Evolutionary conservation across 2,329 filamentous ascomycete genomes (phyloP).

Genomic region (Calonectria honghensis): DNA sequence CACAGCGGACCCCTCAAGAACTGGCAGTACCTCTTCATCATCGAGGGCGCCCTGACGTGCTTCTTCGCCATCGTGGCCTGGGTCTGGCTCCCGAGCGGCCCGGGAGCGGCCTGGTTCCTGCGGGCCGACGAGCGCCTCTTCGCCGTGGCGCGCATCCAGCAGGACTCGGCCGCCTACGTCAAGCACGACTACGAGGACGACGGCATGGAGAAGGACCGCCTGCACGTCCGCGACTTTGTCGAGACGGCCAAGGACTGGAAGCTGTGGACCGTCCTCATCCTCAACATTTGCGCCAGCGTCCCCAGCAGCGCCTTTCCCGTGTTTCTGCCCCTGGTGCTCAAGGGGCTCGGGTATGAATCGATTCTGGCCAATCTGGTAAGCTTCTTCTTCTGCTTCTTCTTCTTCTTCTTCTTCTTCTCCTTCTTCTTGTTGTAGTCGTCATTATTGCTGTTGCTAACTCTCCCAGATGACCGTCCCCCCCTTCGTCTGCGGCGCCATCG

Average conservation of each 20-base stretch:
- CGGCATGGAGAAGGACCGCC: slow-evolving; percentile 51
- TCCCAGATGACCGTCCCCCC: slow-evolving; percentile 55
- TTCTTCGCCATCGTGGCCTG: slow-evolving; percentile 54
- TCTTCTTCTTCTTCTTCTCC: no score
- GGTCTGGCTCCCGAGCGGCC: slow-evolving; percentile 52
- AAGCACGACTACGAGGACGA: slow-evolving; percentile 53
- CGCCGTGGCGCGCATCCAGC: slow-evolving; percentile 49
- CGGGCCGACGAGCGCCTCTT: slow-evolving; percentile 46
- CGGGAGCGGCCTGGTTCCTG: slow-evolving; percentile 55
- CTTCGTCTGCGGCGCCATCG: slow-evolving; percentile 54
- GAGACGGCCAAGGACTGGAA: slow-evolving; percentile 56
- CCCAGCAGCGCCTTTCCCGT: slow-evolving; percentile 54
- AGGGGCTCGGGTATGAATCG: slow-evolving; percentile 54
- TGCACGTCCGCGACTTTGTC: slow-evolving; percentile 50
- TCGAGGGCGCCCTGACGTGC: slow-evolving; percentile 73
- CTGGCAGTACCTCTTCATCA: slow-evolving; percentile 81
- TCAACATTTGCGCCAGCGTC: slow-evolving; percentile 55
- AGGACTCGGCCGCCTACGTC: slow-evolving; percentile 52
- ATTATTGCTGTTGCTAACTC: no score
- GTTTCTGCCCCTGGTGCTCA: slow-evolving; percentile 54
- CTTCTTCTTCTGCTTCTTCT: not conserved
- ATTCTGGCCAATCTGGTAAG: slow-evolving; percentile 54
- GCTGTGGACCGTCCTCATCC: slow-evolving; percentile 51
- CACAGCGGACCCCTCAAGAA: slow-evolving; percentile 65
- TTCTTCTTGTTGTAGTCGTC: no score